Conservation (phyloP, 2,329 filamentous ascomycete genomes). For the Hypoxylon sp. region DNA sequence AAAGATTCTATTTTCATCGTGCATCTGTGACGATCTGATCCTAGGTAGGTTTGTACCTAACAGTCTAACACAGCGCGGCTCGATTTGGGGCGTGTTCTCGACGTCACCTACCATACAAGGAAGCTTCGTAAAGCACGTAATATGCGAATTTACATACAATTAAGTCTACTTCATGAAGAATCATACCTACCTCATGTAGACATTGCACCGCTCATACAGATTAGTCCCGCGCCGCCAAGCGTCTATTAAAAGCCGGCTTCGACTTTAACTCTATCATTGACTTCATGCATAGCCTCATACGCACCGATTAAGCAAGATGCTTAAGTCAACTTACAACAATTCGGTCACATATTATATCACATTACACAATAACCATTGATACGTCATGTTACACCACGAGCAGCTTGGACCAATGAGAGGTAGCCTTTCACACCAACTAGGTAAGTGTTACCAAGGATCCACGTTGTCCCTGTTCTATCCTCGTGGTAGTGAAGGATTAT, state of each 20-base stretch:
- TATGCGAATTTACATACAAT: not conserved
- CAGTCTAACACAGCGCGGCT: not conserved
- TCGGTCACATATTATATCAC: not conserved
- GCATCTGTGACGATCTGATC: too few relatives aligned
- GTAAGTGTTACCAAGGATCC: not conserved
- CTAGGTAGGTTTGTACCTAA: too few relatives aligned
- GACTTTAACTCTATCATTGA: not conserved
- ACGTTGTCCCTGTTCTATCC: not conserved
- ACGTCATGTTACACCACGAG: not conserved
- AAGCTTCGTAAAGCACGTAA: not conserved
- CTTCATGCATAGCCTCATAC: not conserved
- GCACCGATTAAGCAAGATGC: not conserved
- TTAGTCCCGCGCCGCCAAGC: not conserved
- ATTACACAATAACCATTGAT: not conserved
- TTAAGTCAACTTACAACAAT: not conserved
- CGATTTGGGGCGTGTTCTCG: too few relatives aligned
- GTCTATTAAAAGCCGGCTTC: not conserved
- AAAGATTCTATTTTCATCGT: not conserved
- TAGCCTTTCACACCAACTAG: not conserved
- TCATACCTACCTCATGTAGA: not conserved
- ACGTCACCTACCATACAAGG: not conserved
- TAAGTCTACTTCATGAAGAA: not conserved
- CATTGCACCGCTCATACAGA: not conserved
- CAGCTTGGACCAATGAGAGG: conserved; percentile 8
- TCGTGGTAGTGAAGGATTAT: not conserved